Percentiles rank a stretch among this genome's conserved stretches.
phyloP scores from a whole-genome alignment of 768 basidiomycete genomes.

The Lentinus brumalis region DNA sequence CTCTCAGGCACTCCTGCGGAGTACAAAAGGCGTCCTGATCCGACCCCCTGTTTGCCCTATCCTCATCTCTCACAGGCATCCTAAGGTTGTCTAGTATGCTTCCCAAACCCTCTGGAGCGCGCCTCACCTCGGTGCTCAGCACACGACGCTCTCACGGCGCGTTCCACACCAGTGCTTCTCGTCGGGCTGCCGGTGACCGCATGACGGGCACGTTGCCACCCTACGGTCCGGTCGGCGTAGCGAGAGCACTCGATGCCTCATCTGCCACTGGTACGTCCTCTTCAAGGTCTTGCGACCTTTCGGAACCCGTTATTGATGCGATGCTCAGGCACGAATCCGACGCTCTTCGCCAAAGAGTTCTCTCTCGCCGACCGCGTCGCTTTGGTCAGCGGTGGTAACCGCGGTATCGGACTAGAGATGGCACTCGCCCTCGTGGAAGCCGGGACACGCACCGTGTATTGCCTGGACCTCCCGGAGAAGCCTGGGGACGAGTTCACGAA shows the following conservation, averaged over 20 bases:
- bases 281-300: not conserved
- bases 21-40: no score
- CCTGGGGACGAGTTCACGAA: constrained; percentile 61
- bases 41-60: no score
- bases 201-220: constrained; percentile 44
- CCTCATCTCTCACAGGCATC: no score
- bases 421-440: constrained; percentile 73
- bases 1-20: no score
- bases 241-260: constrained; percentile 50
- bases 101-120: not conserved
- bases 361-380: constrained; percentile 37
- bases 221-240: constrained; percentile 64
- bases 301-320: constrained; percentile 35
- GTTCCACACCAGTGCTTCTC: constrained; percentile 3
- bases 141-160: not conserved
- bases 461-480: constrained; percentile 58
- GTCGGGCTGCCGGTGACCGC: not conserved
- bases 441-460: constrained; percentile 67
- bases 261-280: constrained; percentile 46
- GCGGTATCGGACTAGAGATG: constrained; percentile 79
- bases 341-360: constrained; percentile 29
- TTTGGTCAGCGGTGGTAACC: constrained; percentile 42
- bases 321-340: constrained; percentile 20
- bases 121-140: not conserved
- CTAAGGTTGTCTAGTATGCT: not conserved